A percentile compares a stretch with the other conserved stretches of the same genome.
Evolutionary conservation across 202 grass and related monocot genomes (phyloP).

Genomic region (Panicum virgatum): DNA sequence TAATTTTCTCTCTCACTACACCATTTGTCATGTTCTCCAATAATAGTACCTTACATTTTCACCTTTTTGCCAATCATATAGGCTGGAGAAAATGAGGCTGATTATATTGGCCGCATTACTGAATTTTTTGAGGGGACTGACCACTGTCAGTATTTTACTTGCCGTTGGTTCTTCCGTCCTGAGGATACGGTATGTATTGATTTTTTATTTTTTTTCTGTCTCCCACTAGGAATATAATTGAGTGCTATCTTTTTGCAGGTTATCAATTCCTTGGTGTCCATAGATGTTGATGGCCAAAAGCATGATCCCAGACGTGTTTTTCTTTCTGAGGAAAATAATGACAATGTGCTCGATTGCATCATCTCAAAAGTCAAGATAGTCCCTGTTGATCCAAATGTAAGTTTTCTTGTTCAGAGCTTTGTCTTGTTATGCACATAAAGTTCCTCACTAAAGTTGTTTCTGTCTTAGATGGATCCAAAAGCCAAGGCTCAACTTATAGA

Average conservation of each 20-base stretch:
- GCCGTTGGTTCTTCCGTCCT: constrained; percentile 75
- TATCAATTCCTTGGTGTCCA: constrained; percentile 31
- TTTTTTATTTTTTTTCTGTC: neutral
- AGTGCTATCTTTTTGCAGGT: constrained; percentile 25
- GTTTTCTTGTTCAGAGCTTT: neutral
- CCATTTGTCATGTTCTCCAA: neutral
- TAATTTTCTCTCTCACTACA: neutral
- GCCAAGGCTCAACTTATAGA: constrained; percentile 47
- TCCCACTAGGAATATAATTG: neutral
- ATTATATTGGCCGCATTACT: constrained; percentile 75
- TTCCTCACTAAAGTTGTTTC: neutral
- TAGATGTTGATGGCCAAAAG: constrained; percentile 31
- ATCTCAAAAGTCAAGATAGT: constrained; percentile 62
- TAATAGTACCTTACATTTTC: neutral
- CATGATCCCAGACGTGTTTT: constrained; percentile 70
- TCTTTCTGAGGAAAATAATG: constrained; percentile 85
- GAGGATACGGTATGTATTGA: constrained; percentile 67
- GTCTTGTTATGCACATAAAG: neutral
- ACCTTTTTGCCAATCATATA: constrained; percentile 33
- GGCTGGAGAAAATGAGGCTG: constrained; percentile 51
- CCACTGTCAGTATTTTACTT: constrained; percentile 50
- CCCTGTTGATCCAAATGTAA: constrained; percentile 70
- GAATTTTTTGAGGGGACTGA: constrained; percentile 72
- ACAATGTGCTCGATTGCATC: constrained; percentile 74
- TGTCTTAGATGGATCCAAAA: constrained; percentile 50